These are phyloP conservation scores for Coniella lustricola DNA, from an alignment of 2,329 filamentous ascomycete genomes.

Conservation along the genomic window DNA sequence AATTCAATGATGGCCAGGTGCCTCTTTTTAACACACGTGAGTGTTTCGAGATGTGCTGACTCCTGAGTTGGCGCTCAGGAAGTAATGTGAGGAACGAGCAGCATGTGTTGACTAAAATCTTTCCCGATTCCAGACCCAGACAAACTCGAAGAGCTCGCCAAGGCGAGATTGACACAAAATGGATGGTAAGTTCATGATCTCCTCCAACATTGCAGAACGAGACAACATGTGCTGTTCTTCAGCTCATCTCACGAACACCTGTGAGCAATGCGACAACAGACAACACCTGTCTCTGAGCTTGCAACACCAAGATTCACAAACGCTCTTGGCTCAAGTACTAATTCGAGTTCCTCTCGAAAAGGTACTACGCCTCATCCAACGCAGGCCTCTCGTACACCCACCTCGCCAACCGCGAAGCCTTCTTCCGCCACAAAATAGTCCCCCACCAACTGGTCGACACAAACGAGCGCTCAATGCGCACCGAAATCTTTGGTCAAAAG, in stretches of 20 bases:
- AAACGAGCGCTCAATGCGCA: conserved; percentile 48
- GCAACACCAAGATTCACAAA: neutral
- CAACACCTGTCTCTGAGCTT: too few relatives aligned
- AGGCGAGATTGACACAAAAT: conserved; percentile 46
- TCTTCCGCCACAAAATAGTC: conserved; percentile 57
- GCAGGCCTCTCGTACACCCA: conserved; percentile 45
- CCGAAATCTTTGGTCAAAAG: conserved; percentile 52
- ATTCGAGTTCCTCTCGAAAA: too few relatives aligned
- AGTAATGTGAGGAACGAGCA: too few relatives aligned
- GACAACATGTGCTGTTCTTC: neutral
- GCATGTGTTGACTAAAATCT: neutral
- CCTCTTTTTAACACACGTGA: conserved; percentile 21
- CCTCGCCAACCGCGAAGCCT: conserved; percentile 55
- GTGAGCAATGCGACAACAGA: too few relatives aligned
- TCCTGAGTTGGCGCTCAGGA: too few relatives aligned
- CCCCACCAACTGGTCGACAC: conserved; percentile 56
- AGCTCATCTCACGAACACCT: too few relatives aligned
- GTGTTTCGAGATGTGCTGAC: too few relatives aligned
- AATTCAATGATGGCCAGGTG: conserved; percentile 20
- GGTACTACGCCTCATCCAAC: conserved; percentile 50
- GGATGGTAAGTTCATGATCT: conserved; percentile 37
- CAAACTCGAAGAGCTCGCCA: conserved; percentile 51
- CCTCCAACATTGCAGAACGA: neutral
- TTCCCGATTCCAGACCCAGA: conserved; percentile 43
- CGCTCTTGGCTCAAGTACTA: neutral